Evolutionary conservation across 768 basidiomycete species (phyloP), one percentile per base, ranked within the genome.

Genomic region (Daedalea quercina): DNA sequence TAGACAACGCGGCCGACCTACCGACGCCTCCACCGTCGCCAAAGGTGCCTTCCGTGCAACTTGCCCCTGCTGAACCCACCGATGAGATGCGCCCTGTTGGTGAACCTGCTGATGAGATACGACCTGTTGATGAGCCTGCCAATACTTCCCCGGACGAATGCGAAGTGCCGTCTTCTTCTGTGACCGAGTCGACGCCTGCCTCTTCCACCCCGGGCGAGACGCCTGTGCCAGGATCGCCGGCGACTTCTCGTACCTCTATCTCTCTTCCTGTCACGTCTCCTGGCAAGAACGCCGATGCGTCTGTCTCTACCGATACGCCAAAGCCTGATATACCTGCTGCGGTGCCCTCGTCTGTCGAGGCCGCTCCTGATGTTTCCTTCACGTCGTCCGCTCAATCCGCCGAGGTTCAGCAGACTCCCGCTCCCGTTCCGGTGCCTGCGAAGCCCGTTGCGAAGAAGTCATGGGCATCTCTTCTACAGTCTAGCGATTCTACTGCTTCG

Each of bases 391-490:
- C 49, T 22, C 45, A 58, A 22, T 28, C 61, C 8, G 12, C 47
- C 17, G 50, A 51, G 34, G 51, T 55, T 7, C 54, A 60, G 24
- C 48, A 54, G 23, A 42, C 50, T 24, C 15, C 51, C 17, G 37
- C 59, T 13, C 15, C 59, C 8, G 56, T 57, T 22, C 54, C 61
- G 9, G 54, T 59, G n/a, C 51, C 59, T 2, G 59, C 52, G 17
- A 55, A 55, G n/a, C 26, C 72, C 22, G 65, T 71, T 3, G 44
- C 58, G 1, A 85, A 81, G 68, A 87, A 83, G 65, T 85, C 84
- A 1, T 91, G 84, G 82, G 87, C 88, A 0, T 85, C 85, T 13
- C 80, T 91, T 31, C 72, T 90, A 34, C 77, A 78, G 47, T 65
- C 76, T 0, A 51, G 74, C 2, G 63, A 73, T 6, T 69, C 76